Evolutionary conservation across 1,139 yeast species (phyloP).

Genomic region (Kluyveromyces marxianus): DNA sequence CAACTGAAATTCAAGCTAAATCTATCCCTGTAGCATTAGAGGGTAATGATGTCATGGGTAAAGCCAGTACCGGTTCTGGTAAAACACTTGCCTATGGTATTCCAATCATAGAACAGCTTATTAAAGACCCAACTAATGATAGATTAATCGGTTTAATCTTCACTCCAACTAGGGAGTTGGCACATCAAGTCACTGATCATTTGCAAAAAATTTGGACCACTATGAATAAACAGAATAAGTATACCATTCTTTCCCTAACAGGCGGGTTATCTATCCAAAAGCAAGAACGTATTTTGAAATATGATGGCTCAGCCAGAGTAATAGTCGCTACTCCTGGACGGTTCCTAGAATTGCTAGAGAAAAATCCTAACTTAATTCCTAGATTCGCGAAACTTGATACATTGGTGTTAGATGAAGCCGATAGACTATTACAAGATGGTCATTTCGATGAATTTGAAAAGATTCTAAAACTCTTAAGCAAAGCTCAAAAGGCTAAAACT

Average conservation of each 20-base stretch:
- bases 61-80: constrained; percentile 98
- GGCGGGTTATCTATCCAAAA: constrained; percentile 94
- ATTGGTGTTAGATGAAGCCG: constrained; percentile 94
- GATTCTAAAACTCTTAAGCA: constrained; percentile 52
- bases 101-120: constrained; percentile 73
- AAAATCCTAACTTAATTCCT: constrained; percentile 45
- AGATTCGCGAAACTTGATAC: constrained; percentile 59
- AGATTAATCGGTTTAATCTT: constrained; percentile 73
- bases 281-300: constrained; percentile 69
- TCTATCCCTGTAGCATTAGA: constrained; percentile 70
- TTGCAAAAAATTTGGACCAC: constrained; percentile 37
- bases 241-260: constrained; percentile 68
- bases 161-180: constrained; percentile 95
- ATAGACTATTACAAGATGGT: constrained; percentile 88
- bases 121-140: constrained; percentile 22
- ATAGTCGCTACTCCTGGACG: constrained; percentile 97
- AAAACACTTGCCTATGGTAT: constrained; percentile 93
- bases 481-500: constrained; percentile 15
- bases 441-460: constrained; percentile 91
- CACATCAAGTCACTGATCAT: constrained; percentile 87
- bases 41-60: constrained; percentile 83
- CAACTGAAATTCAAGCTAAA: constrained; percentile 76
- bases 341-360: constrained; percentile 70
- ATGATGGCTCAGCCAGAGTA: constrained; percentile 60
- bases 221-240: constrained; percentile 54